Percentiles rank a stretch among this genome's conserved stretches.
Evolutionary conservation across 495 filamentous ascomycete genomes (phyloP).

Genomic region (Aspergillus saccharolyticus): DNA sequence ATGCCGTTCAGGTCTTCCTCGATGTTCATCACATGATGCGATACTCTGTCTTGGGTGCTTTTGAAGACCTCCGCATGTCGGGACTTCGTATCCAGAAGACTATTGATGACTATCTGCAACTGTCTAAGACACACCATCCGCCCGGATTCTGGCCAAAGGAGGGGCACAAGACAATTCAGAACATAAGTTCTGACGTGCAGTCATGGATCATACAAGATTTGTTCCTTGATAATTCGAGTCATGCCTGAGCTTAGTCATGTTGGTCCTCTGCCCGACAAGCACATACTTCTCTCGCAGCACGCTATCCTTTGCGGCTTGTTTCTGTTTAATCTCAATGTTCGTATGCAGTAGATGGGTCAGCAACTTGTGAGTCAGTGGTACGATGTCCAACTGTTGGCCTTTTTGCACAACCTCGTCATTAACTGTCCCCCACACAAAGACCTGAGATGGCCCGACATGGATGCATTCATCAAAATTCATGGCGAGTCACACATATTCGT

Average conservation of each 20-base stretch:
- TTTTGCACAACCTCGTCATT: constrained; percentile 25
- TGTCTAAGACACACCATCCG: constrained; percentile 21
- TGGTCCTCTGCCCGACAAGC: constrained; percentile 20
- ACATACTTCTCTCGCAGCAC: constrained; percentile 27
- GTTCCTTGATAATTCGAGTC: constrained; percentile 19
- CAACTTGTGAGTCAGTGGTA: constrained; percentile 27
- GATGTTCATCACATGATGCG: constrained; percentile 32
- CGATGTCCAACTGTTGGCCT: constrained; percentile 27
- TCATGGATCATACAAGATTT: constrained; percentile 25
- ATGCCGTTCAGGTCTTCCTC: constrained; percentile 29
- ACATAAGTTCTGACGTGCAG: constrained; percentile 15
- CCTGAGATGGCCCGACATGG: constrained; percentile 31
- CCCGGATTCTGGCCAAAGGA: constrained; percentile 28
- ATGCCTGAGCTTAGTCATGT: not conserved
- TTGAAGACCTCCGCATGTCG: constrained; percentile 27
- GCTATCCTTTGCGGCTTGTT: constrained; percentile 27
- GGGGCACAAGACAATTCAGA: constrained; percentile 23
- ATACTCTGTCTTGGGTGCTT: constrained; percentile 20
- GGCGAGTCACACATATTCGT: constrained; percentile 31
- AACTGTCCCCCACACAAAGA: constrained; percentile 15
- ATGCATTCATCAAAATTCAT: constrained; percentile 30
- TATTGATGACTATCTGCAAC: constrained; percentile 22
- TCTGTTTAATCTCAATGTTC: constrained; percentile 22
- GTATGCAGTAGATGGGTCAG: constrained; percentile 25
- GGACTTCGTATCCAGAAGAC: constrained; percentile 28